phyloP scores from a whole-genome alignment of 2,329 filamentous ascomycete genomes.

The Penicillium psychrosexuale region DNA sequence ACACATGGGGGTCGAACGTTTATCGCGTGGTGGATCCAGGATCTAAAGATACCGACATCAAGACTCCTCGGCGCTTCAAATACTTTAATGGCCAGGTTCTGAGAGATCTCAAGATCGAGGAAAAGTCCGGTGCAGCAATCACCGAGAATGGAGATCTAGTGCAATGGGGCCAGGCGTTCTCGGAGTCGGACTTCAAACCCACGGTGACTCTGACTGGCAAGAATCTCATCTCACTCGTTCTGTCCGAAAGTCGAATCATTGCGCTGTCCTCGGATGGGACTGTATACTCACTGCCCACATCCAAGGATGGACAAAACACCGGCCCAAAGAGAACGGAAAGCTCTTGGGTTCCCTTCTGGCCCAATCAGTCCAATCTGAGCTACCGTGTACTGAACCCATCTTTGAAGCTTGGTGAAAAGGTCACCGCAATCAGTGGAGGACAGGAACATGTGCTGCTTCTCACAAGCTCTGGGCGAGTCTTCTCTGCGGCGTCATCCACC shows the following conservation, averaged over 20 bases:
- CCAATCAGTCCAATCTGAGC: slow-evolving; percentile 55
- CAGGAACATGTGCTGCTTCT: slow-evolving; percentile 83
- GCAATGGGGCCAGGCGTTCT: slow-evolving; percentile 84
- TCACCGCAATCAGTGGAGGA: slow-evolving; percentile 72
- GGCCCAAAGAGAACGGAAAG: slow-evolving; percentile 63
- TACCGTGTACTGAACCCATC: slow-evolving; percentile 71
- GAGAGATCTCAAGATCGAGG: slow-evolving; percentile 81
- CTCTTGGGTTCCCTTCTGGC: slow-evolving; percentile 75
- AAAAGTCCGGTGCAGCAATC: slow-evolving; percentile 79
- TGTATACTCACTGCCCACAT: slow-evolving; percentile 81
- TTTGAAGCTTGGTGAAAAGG: slow-evolving; percentile 66
- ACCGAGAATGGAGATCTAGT: slow-evolving; percentile 83
- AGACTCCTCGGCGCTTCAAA: slow-evolving; percentile 71
- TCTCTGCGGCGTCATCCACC: slow-evolving; percentile 78
- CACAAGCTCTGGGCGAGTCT: slow-evolving; percentile 80
- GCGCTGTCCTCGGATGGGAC: slow-evolving; percentile 70
- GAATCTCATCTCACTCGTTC: slow-evolving; percentile 69
- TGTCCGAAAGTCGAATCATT: slow-evolving; percentile 80
- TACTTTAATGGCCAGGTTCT: slow-evolving; percentile 84
- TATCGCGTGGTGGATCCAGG: slow-evolving; percentile 83
- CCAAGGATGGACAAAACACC: slow-evolving; percentile 65
- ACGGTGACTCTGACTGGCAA: slow-evolving; percentile 74
- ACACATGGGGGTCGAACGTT: slow-evolving; percentile 86
- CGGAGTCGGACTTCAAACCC: slow-evolving; percentile 61
- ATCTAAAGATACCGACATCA: slow-evolving; percentile 72